phyloP scores from a whole-genome alignment of 2,329 filamentous ascomycete genomes.

The Trichoderma endophyticum region DNA sequence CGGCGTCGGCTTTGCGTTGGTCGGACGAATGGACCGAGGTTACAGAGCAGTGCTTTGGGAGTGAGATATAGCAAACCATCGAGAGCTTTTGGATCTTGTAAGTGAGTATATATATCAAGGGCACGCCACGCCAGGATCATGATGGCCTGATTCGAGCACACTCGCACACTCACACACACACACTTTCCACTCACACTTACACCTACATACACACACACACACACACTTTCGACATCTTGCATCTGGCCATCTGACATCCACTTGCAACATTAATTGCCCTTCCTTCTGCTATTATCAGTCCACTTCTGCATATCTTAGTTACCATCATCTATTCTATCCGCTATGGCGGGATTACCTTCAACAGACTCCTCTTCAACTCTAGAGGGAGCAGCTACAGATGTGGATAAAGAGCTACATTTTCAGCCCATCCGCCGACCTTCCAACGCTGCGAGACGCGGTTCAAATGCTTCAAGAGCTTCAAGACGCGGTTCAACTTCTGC shows the following conservation, averaged over 20 bases:
- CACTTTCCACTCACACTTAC: not conserved
- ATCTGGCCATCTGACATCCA: not conserved
- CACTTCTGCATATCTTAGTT: not conserved
- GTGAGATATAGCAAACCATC: not conserved
- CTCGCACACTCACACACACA: slow-evolving; percentile 6
- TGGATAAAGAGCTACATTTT: not conserved
- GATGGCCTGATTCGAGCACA: slow-evolving; percentile 16
- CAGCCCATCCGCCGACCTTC: not conserved
- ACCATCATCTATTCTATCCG: not conserved
- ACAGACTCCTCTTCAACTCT: not conserved
- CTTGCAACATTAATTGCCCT: not conserved
- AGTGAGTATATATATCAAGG: slow-evolving; percentile 2
- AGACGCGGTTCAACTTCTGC: not conserved
- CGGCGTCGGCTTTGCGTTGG: not conserved
- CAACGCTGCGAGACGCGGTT: not conserved
- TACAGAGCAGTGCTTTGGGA: not conserved
- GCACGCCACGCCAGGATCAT: not conserved
- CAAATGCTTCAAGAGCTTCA: not conserved
- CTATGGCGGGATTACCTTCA: not conserved
- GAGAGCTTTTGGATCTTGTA: not conserved
- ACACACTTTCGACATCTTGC: not conserved
- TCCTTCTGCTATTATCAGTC: not conserved
- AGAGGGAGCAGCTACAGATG: not conserved
- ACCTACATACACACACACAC: not conserved
- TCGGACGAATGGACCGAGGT: slow-evolving; percentile 19